Percentiles rank a stretch among this genome's conserved stretches.
Conservation (phyloP, 2,329 filamentous ascomycete species). For the Paecilomyces variotii region DNA sequence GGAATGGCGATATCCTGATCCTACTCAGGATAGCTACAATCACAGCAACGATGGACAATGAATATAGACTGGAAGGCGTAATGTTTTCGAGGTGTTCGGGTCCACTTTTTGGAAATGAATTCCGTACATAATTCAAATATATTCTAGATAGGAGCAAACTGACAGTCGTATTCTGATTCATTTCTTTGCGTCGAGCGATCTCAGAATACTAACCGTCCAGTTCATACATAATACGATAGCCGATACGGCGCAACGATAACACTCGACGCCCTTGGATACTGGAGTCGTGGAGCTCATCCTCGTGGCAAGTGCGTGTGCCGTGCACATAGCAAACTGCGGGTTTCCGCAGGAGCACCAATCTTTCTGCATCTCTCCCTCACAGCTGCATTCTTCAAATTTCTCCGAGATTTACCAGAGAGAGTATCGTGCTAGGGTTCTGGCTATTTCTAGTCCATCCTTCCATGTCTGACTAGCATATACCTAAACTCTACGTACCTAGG, state of each 20-base stretch:
- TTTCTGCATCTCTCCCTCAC: neutral
- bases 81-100: neutral
- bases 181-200: neutral
- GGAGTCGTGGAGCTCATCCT: neutral
- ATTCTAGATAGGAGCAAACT: neutral
- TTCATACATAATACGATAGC: neutral
- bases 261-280: neutral
- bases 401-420: neutral
- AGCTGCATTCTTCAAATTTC: neutral
- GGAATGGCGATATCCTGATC: neutral
- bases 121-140: neutral
- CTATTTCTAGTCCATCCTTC: neutral
- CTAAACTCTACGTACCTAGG: too few species aligned
- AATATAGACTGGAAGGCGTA: neutral
- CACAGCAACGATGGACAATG: neutral
- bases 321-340: neutral
- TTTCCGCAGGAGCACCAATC: neutral
- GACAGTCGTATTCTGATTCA: neutral
- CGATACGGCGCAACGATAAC: neutral
- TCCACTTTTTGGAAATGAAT: neutral
- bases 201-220: too few species aligned
- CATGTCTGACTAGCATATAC: neutral
- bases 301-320: neutral
- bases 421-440: neutral
- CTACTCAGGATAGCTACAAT: neutral